Conservation (phyloP, 2,329 filamentous ascomycete genomes). For the Curvularia spicifera region DNA sequence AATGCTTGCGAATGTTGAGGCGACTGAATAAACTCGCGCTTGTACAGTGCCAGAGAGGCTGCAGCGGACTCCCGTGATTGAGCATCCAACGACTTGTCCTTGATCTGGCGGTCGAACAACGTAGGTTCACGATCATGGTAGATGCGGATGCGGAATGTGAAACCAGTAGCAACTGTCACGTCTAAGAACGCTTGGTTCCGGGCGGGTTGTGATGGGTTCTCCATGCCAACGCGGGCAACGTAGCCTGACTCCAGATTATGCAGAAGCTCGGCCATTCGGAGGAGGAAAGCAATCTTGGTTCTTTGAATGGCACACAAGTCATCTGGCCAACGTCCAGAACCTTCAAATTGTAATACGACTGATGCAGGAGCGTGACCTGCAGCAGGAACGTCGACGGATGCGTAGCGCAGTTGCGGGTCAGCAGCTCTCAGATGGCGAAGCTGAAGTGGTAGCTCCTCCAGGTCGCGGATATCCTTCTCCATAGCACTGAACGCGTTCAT, state of each 20-base stretch:
- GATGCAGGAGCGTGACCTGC: conserved; percentile 67
- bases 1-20: conserved; percentile 84
- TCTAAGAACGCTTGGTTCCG: conserved; percentile 85
- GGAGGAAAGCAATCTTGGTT: conserved; percentile 87
- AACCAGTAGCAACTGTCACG: conserved; percentile 72
- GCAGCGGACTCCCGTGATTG: conserved; percentile 72
- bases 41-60: conserved; percentile 71
- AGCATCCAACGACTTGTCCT: conserved; percentile 72
- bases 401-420: conserved; percentile 74
- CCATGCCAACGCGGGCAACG: conserved; percentile 76
- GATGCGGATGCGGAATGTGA: conserved; percentile 83
- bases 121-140: conserved; percentile 86
- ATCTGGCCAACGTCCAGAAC: conserved; percentile 91
- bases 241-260: conserved; percentile 67
- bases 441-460: conserved; percentile 87
- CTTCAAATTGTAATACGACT: conserved; percentile 88
- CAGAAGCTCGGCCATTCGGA: conserved; percentile 75
- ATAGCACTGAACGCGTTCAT: conserved; percentile 74
- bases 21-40: conserved; percentile 72
- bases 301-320: conserved; percentile 89
- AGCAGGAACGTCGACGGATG: conserved; percentile 66
- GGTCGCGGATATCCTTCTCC: conserved; percentile 75
- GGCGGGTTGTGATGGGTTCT: conserved; percentile 71
- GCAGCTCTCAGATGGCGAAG: conserved; percentile 79
- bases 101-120: conserved; percentile 78